These are phyloP conservation scores for Tetrapisispora fleetii DNA, from an alignment of 805 yeast species.

Conservation along the genomic window DNA sequence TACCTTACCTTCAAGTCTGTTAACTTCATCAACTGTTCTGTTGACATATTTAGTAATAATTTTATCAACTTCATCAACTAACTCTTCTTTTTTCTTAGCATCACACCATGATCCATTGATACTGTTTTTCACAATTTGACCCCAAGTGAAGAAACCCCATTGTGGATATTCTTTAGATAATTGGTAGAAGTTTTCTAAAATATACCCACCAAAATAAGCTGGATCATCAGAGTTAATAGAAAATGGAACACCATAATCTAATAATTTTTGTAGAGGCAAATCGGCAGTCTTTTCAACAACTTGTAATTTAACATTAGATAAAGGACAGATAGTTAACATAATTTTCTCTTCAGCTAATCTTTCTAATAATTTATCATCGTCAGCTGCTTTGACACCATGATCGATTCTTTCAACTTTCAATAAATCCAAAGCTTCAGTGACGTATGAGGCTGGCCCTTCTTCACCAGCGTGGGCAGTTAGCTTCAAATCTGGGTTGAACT, in stretches of 20 bases:
- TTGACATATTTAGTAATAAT: constrained; percentile 31
- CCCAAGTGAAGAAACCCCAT: constrained; percentile 53
- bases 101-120: constrained; percentile 68
- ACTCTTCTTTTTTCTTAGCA: constrained; percentile 42
- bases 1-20: constrained; percentile 1
- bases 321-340: constrained; percentile 65
- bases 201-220: constrained; percentile 79
- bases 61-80: constrained; percentile 36
- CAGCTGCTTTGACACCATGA: constrained; percentile 63
- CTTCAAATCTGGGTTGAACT: constrained; percentile 42
- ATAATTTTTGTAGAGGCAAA: constrained; percentile 52
- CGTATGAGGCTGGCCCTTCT: constrained; percentile 72
- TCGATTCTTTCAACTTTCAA: constrained; percentile 64
- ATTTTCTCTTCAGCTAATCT: constrained; percentile 47
- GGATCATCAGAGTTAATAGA: constrained; percentile 74
- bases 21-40: constrained; percentile 2
- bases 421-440: constrained; percentile 45
- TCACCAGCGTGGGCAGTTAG: constrained; percentile 87
- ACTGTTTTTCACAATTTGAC: constrained; percentile 49
- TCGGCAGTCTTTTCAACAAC: constrained; percentile 60
- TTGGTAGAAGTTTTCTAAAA: constrained; percentile 60
- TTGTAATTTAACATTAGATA: constrained; percentile 66
- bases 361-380: constrained; percentile 44
- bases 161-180: constrained; percentile 56
- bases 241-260: constrained; percentile 58